phyloP scores from a whole-genome alignment of 1,284 basidiomycete species.

The Trametes hirsuta region DNA sequence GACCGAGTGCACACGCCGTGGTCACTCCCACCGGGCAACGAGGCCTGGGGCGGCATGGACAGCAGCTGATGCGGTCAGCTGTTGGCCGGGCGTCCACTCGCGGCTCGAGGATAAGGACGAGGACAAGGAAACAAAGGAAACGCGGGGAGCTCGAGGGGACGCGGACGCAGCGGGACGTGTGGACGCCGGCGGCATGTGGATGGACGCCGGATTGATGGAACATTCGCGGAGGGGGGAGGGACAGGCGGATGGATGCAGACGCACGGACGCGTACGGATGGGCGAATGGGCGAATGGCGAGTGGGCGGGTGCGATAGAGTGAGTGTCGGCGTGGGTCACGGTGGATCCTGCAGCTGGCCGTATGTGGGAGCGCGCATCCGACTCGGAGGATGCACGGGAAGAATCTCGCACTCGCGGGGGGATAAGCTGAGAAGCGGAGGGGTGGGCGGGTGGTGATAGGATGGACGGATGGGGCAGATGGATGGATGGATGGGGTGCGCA shows the following conservation, averaged over 20 bases:
- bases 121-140: not conserved
- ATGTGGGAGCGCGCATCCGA: not conserved
- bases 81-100: not conserved
- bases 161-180: not conserved
- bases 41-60: not conserved
- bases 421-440: not conserved
- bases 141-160: not conserved
- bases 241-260: too few species aligned
- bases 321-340: too few species aligned
- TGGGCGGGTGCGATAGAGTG: not conserved
- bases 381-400: not conserved
- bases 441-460: not conserved
- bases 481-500: not conserved
- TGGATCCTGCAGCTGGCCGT: too few species aligned
- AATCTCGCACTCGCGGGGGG: too few species aligned
- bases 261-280: too few species aligned
- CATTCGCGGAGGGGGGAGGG: not conserved
- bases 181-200: not conserved
- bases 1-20: not conserved
- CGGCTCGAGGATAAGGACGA: not conserved
- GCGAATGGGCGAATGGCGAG: not conserved
- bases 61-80: constrained; percentile 19
- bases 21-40: constrained; percentile 4
- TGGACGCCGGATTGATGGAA: constrained; percentile 6
- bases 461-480: not conserved